Base-by-base conservation (phyloP, 2,329 filamentous ascomycete genomes). In the Stromatinia cepivora region DNA sequence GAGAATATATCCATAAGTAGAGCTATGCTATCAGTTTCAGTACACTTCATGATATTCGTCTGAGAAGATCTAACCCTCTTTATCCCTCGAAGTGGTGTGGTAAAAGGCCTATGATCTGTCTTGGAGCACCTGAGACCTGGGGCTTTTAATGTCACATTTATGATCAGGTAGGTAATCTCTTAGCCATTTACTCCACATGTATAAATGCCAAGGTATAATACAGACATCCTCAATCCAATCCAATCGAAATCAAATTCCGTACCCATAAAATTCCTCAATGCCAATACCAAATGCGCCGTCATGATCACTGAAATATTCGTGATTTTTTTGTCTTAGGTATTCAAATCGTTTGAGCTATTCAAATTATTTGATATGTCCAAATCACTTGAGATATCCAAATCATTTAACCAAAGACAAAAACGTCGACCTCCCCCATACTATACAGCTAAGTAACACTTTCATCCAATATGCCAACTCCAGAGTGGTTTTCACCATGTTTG, bases 131-230 rank as follows among this genome's bases (percentile, higher is more conserved):
- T 50, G 11, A 28, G 15, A 31, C 25, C 25, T 11, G n/a, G 9
- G n/a, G 39, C 11, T 59, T 45, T 46, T 39, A 20, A 59, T 48
- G 46, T 48, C 22, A 36, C 17, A 34, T 34, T 15, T 13, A 8
- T 22, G 17, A 61, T 46, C 58, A 61, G 53, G 31, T 17, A 59
- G 25, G 54, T 57, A 46, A 25, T 61, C 42, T n/a, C 58, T 46
- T 15, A 11, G 9, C 10, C 7, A n/a, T 36, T 3, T 46, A 9
- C 34, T 56, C 53, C 31, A 31, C 15, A 61, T 15, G 17, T 48
- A 61, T 13, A 34, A 34, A 20, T 48, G 58, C 58, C 25, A 48
- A 34, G 58, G 42, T 34, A 61, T 61, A 13, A 48, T n/a, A 61
- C 57, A 48, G n/a, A 46, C 17, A 31, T 22, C 25, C 10, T 61